Percentiles rank a stretch among this genome's conserved stretches.
phyloP scores from a whole-genome alignment of 495 filamentous ascomycete species.

The Pseudotulostoma volvatum region DNA sequence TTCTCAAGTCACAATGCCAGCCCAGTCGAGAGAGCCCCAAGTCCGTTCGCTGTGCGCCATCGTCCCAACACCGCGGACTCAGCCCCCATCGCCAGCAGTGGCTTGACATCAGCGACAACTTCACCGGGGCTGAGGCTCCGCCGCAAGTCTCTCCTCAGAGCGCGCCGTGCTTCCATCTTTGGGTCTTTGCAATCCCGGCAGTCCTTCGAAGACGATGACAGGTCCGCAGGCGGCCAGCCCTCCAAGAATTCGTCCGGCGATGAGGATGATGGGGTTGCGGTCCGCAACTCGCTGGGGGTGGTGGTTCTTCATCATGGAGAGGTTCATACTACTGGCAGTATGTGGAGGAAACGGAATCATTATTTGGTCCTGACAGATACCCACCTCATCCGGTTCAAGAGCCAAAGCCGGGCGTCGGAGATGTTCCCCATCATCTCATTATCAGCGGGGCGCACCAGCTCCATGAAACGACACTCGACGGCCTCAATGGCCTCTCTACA shows the following conservation, averaged over 20 bases:
- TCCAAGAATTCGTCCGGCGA: constrained; percentile 21
- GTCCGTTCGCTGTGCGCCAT: constrained; percentile 11
- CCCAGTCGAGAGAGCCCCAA: constrained; percentile 8
- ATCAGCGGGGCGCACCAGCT: constrained; percentile 21
- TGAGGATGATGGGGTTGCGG: constrained; percentile 11
- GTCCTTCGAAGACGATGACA: constrained; percentile 34
- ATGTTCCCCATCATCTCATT: constrained; percentile 38
- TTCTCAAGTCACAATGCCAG: constrained; percentile 21
- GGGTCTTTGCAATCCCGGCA: constrained; percentile 39
- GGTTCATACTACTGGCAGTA: constrained; percentile 60
- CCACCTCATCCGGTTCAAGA: constrained; percentile 71
- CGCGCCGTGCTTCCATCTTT: constrained; percentile 35
- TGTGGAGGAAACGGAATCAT: constrained; percentile 74
- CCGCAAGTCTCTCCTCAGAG: constrained; percentile 31
- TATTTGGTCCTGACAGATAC: constrained; percentile 83
- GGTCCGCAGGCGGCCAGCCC: constrained; percentile 12
- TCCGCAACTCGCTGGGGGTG: constrained; percentile 24
- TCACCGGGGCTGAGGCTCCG: constrained; percentile 19
- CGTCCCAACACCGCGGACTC: constrained; percentile 19
- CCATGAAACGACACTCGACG: constrained; percentile 35
- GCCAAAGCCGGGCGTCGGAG: constrained; percentile 51
- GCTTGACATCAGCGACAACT: constrained; percentile 10
- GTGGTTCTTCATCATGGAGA: constrained; percentile 52
- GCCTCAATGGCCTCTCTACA: constrained; percentile 44
- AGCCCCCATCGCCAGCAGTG: constrained; percentile 11